Percentiles rank a stretch among this genome's conserved stretches.
These are phyloP conservation scores for Backusella psychrophila DNA, from an alignment of 192 early-diverging fungal genomes.

Conservation along the genomic window DNA sequence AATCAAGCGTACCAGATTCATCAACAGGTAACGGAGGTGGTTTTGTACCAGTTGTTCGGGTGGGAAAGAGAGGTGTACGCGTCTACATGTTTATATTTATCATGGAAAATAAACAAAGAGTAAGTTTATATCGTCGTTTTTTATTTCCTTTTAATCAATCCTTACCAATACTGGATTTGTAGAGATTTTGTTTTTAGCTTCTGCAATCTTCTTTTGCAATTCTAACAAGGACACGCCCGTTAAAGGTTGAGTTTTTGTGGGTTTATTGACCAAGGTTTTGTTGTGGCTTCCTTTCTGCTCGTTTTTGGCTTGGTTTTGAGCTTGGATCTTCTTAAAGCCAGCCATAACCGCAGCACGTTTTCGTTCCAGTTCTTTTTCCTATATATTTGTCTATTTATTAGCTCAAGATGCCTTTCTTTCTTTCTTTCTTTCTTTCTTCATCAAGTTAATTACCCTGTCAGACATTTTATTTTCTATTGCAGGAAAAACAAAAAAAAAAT, in stretches of 20 bases:
- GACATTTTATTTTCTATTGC: neutral
- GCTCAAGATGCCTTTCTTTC: neutral
- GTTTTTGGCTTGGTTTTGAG: neutral
- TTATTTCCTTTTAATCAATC: neutral
- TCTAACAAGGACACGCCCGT: conserved; percentile 31
- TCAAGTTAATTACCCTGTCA: neutral
- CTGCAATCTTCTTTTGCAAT: conserved; percentile 47
- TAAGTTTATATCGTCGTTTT: neutral
- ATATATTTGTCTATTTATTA: neutral
- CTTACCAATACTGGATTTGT: neutral
- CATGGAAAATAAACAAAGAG: neutral
- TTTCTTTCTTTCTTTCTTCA: neutral
- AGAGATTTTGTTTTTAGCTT: conserved; percentile 36
- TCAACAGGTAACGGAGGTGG: conserved; percentile 44
- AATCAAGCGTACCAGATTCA: conserved; percentile 45
- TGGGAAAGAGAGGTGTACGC: conserved; percentile 30
- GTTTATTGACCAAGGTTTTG: neutral
- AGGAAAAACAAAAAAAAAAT: neutral
- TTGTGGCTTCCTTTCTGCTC: neutral
- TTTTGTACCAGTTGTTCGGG: conserved; percentile 27
- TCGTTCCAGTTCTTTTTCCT: neutral
- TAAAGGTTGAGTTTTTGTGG: neutral
- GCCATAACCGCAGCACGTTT: neutral
- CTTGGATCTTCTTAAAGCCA: neutral
- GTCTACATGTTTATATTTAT: neutral